Evolutionary conservation across 192 early-diverging fungal species (phyloP).

Genomic region (Paraglomus brasilianum): DNA sequence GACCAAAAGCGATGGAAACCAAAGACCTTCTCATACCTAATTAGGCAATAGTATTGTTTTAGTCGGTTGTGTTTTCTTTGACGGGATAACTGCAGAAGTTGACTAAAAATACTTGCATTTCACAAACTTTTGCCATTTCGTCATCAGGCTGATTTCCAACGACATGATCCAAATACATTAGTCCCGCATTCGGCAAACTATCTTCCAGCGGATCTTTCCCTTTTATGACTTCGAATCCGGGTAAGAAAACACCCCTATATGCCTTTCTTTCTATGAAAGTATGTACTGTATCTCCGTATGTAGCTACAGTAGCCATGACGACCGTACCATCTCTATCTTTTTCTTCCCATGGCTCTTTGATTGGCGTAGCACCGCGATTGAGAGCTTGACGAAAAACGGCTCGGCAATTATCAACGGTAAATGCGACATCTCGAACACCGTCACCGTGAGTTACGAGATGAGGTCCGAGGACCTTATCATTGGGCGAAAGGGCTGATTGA

Average conservation of each 20-base stretch:
- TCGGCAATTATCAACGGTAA: constrained; percentile 81
- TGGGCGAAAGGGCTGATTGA: constrained; percentile 87
- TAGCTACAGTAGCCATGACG: constrained; percentile 88
- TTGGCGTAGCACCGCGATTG: constrained; percentile 77
- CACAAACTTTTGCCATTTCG: constrained; percentile 82
- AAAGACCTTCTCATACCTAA: constrained; percentile 80
- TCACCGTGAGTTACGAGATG: constrained; percentile 85
- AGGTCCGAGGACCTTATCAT: constrained; percentile 64
- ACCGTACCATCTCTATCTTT: constrained; percentile 85
- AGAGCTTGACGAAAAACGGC: constrained; percentile 81
- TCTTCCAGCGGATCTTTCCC: constrained; percentile 57
- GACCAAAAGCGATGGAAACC: constrained; percentile 99
- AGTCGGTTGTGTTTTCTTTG: no score
- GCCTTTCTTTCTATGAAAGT: constrained; percentile 83
- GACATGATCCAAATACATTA: constrained; percentile 87
- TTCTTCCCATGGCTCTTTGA: constrained; percentile 78
- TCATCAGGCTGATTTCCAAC: constrained; percentile 95
- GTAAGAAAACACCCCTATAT: constrained; percentile 88
- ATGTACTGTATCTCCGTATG: constrained; percentile 96
- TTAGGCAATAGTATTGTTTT: not conserved
- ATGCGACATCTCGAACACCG: constrained; percentile 94
- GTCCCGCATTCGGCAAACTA: constrained; percentile 61
- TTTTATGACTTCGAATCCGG: constrained; percentile 61
- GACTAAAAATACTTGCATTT: constrained; percentile 42
- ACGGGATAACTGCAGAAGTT: not conserved